phyloP scores from a whole-genome alignment of 2,329 filamentous ascomycete genomes.

The Epichloe gansuensis region DNA sequence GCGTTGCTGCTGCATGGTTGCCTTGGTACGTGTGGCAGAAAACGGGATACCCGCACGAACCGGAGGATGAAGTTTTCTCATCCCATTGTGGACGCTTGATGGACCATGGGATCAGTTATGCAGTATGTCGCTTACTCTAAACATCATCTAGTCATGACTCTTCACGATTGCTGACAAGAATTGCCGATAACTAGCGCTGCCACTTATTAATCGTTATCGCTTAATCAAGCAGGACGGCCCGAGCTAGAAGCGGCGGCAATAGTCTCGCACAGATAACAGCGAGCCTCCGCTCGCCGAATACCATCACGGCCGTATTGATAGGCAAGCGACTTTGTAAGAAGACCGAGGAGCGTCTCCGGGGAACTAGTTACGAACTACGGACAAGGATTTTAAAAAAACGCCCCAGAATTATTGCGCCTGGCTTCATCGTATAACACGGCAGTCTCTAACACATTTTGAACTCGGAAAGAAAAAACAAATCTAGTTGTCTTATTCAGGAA shows the following conservation, averaged over 20 bases:
- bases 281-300: not conserved
- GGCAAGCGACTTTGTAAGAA: not conserved
- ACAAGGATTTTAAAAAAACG: not conserved
- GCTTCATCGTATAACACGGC: not conserved
- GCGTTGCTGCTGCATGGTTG: too few relatives aligned
- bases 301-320: not conserved
- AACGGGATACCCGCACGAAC: not conserved
- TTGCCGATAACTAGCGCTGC: too few relatives aligned
- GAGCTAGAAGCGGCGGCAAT: not conserved
- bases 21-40: too few relatives aligned
- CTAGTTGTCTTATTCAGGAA: not conserved
- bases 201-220: not conserved
- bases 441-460: not conserved
- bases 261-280: not conserved
- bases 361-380: not conserved
- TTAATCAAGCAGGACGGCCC: not conserved
- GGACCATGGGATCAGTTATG: too few relatives aligned
- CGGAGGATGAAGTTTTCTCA: too few relatives aligned
- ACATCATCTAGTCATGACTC: too few relatives aligned
- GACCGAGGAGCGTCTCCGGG: not conserved
- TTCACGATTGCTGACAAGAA: too few relatives aligned
- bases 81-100: too few relatives aligned
- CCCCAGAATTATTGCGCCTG: not conserved
- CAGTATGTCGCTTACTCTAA: too few relatives aligned
- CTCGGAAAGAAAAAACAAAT: rapidly evolving